Evolutionary conservation across 2,329 filamentous ascomycete species (phyloP).

Genomic region (Xenosphaeropsis pyriputrescens): DNA sequence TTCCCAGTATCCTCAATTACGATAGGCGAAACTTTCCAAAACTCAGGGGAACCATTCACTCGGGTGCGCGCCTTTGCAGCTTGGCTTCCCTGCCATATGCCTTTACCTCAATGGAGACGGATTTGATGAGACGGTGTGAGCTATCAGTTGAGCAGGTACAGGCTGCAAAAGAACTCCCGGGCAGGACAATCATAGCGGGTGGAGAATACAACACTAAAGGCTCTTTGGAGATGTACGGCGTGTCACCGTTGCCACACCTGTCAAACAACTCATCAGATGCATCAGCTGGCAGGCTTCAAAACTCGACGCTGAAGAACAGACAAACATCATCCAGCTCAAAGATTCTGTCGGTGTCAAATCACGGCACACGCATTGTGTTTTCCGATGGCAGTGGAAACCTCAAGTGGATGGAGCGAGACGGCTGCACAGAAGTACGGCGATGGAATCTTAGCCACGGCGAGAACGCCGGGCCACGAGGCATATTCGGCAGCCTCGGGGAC

Average conservation of each 20-base stretch:
- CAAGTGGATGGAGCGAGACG: slow-evolving; percentile 86
- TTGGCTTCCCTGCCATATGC: slow-evolving; percentile 56
- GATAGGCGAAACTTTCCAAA: slow-evolving; percentile 75
- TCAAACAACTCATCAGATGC: slow-evolving; percentile 15
- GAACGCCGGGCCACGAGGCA: slow-evolving; percentile 26
- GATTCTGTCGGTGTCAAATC: slow-evolving; percentile 64
- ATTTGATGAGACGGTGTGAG: slow-evolving; percentile 37
- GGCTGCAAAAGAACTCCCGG: slow-evolving; percentile 33
- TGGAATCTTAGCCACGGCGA: slow-evolving; percentile 41
- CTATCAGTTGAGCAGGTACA: slow-evolving; percentile 38
- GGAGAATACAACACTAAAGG: slow-evolving; percentile 90
- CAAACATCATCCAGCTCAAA: slow-evolving; percentile 72
- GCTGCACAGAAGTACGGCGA: slow-evolving; percentile 41
- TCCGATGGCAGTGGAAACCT: slow-evolving; percentile 73
- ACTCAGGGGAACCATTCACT: slow-evolving; percentile 66
- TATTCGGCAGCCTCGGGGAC: slow-evolving; percentile 31
- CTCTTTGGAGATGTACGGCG: slow-evolving; percentile 72
- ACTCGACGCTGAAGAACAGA: slow-evolving; percentile 56
- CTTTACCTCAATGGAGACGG: slow-evolving; percentile 46
- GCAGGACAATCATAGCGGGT: slow-evolving; percentile 62
- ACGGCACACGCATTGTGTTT: slow-evolving; percentile 70
- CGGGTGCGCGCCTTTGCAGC: slow-evolving; percentile 64
- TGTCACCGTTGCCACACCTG: slow-evolving; percentile 23
- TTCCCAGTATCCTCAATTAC: slow-evolving; percentile 79
- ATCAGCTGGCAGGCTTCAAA: slow-evolving; percentile 21